phyloP scores from a whole-genome alignment of 306 rosid genomes.

The Mimosa bimucronata region DNA sequence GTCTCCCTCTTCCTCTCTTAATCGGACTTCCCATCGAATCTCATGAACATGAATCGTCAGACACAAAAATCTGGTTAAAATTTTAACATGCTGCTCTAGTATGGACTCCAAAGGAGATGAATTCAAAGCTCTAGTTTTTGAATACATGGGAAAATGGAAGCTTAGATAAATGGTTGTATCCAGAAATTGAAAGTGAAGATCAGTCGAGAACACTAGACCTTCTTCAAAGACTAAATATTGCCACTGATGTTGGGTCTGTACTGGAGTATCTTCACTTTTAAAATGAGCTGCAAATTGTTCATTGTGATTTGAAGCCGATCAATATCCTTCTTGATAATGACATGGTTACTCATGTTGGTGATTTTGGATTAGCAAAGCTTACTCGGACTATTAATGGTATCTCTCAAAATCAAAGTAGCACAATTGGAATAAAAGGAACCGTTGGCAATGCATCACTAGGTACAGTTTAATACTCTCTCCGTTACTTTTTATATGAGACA shows the following conservation, averaged over 20 bases:
- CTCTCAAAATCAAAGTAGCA: constrained; percentile 16
- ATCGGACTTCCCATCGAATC: too few relatives aligned
- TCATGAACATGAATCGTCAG: too few relatives aligned
- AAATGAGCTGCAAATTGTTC: constrained; percentile 1
- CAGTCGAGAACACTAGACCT: neutral
- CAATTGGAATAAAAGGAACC: constrained; percentile 31
- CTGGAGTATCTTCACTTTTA: constrained; percentile 16
- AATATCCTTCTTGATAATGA: constrained; percentile 16
- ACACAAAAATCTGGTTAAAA: too few relatives aligned
- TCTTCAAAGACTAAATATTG: constrained; percentile 19
- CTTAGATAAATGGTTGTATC: constrained; percentile 24
- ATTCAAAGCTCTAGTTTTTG: constrained; percentile 32
- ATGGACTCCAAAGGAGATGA: constrained; percentile 6
- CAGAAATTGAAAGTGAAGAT: neutral
- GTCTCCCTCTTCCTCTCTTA: too few relatives aligned
- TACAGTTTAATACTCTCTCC: neutral
- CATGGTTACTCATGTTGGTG: constrained; percentile 16
- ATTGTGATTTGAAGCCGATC: constrained; percentile 25
- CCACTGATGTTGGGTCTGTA: neutral
- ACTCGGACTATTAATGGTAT: neutral
- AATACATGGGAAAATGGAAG: constrained; percentile 24
- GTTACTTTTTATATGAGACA: too few relatives aligned
- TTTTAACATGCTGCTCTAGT: constrained; percentile 24
- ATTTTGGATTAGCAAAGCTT: constrained; percentile 33
- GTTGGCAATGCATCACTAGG: constrained; percentile 33